phyloP scores from a whole-genome alignment of 2,329 filamentous ascomycete genomes.

The Colletotrichum brevisporum region DNA sequence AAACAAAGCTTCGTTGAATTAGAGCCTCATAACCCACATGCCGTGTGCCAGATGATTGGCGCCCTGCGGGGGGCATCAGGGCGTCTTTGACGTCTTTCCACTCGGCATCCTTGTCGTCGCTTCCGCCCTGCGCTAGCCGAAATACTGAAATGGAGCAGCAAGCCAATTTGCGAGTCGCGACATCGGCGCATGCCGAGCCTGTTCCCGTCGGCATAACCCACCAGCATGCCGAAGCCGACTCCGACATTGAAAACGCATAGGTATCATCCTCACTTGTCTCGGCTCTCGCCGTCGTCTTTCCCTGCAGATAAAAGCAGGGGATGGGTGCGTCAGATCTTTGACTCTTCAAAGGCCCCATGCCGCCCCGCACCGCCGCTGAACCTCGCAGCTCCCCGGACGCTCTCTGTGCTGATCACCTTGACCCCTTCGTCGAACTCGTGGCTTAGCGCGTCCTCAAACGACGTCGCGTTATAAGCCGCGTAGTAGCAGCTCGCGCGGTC shows the following conservation, averaged over 20 bases:
- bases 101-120: not conserved
- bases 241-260: not conserved
- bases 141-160: not conserved
- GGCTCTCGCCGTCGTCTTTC: not conserved
- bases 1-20: not conserved
- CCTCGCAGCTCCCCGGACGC: constrained; percentile 44
- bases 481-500: constrained; percentile 66
- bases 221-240: not conserved
- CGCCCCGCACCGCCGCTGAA: constrained; percentile 25
- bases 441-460: constrained; percentile 64
- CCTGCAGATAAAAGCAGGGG: not conserved
- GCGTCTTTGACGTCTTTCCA: constrained; percentile 5
- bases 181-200: not conserved
- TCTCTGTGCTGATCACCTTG: constrained; percentile 58
- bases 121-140: constrained; percentile 14
- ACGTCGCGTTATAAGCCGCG: constrained; percentile 61
- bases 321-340: not conserved
- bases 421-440: constrained; percentile 62
- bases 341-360: constrained; percentile 23
- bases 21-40: too few species aligned
- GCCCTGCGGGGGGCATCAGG: not conserved
- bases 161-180: not conserved
- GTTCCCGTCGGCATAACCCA: not conserved
- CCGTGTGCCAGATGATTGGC: not conserved
- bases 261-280: not conserved